Conservation (phyloP, 2,329 filamentous ascomycete genomes). For the Sarocladium kiliense region DNA sequence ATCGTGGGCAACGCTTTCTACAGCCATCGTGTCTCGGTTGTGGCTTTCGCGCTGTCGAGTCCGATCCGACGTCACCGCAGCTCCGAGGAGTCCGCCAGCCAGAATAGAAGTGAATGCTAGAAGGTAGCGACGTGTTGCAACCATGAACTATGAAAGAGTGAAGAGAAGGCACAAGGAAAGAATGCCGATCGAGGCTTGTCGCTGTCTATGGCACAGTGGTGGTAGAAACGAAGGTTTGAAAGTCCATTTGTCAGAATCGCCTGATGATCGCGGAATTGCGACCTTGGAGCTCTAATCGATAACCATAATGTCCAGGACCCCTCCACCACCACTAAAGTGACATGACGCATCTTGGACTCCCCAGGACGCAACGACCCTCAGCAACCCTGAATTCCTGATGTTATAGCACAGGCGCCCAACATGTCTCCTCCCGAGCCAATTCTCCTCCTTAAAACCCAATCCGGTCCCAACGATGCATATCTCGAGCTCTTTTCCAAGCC, state of each 20-base stretch:
- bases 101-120: too few relatives aligned
- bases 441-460: constrained; percentile 74
- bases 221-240: not conserved
- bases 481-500: constrained; percentile 56
- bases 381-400: not conserved
- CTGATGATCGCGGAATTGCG: not conserved
- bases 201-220: not conserved
- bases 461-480: constrained; percentile 66
- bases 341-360: not conserved
- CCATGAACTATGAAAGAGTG: not conserved
- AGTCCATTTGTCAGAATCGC: constrained; percentile 6
- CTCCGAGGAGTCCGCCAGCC: not conserved
- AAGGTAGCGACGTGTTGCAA: too few relatives aligned
- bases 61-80: not conserved
- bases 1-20: not conserved
- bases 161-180: not conserved
- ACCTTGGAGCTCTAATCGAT: not conserved
- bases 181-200: not conserved
- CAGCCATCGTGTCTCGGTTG: not conserved
- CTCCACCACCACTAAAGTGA: not conserved
- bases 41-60: not conserved
- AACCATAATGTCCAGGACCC: not conserved
- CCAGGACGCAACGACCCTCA: not conserved
- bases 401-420: constrained; percentile 10
- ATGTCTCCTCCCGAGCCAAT: constrained; percentile 37